phyloP scores from a whole-genome alignment of 441 rosid genomes.

The Syzygium syzygioides region DNA sequence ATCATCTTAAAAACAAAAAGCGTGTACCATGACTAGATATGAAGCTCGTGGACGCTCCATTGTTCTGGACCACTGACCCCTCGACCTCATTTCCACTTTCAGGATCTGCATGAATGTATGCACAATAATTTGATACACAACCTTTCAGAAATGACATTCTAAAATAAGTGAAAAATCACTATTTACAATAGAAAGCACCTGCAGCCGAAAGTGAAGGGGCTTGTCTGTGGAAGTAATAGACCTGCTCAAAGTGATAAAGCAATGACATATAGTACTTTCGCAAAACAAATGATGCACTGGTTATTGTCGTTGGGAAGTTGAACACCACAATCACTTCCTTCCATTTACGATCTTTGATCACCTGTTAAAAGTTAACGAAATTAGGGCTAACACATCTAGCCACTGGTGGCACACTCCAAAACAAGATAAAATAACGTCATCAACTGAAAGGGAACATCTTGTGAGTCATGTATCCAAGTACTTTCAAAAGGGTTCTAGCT shows the following conservation, averaged over 20 bases:
- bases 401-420: neutral
- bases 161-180: neutral
- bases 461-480: neutral
- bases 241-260: conserved; percentile 69
- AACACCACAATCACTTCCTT: conserved; percentile 73
- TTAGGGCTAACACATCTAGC: neutral
- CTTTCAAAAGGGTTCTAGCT: neutral
- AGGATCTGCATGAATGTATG: conserved; percentile 16
- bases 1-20: neutral
- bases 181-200: conserved; percentile 29
- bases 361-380: conserved; percentile 33
- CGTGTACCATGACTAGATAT: neutral
- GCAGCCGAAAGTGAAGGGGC: conserved; percentile 30
- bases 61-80: conserved; percentile 25
- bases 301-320: conserved; percentile 77
- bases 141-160: neutral
- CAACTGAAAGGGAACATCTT: neutral
- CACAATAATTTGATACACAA: neutral
- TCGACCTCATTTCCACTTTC: conserved; percentile 19
- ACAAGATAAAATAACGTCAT: neutral
- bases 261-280: conserved; percentile 68
- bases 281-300: conserved; percentile 82
- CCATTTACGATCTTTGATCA: conserved; percentile 73
- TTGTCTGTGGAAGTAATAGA: conserved; percentile 49
- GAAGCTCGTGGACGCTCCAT: conserved; percentile 1